Base-by-base conservation (phyloP, 2,329 filamentous ascomycete genomes). In the Paradendryphiella salina region DNA sequence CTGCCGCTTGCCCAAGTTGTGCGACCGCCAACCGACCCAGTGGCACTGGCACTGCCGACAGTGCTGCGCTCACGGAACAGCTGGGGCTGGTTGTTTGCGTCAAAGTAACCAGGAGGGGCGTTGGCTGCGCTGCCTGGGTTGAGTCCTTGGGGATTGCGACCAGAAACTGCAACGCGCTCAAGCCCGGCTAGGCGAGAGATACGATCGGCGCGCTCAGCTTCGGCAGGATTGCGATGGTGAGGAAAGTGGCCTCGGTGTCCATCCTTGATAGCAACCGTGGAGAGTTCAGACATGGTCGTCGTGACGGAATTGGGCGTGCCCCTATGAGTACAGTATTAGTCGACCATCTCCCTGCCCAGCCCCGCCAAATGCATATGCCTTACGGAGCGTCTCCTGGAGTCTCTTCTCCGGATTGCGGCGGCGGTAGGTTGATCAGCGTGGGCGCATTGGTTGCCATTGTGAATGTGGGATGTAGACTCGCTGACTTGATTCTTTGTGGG, bases 191-290 rank as follows among this genome's bases (percentile, higher is more conserved):
- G 85, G 42, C 93, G 91, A 35, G 91, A 96, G 74, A 97, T 96
- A 66, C 93, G 91, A 75, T 96, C 92, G 57, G 90, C 91, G 62
- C 92, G 90, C 74, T 96, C 92, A 57, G 91, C 91, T 66, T 96
- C 92, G 54, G 94, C 85, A 65, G 87, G 93, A 15, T 85, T 73
- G 52, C 82, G 80, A 50, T 79, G 75, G 47, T 85, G 81, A 21
- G 85, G 83, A 21, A 87, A 81, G 69, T 91, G 85, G 57, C 93
- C 93, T 54, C 90, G 89, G 69, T 96, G 90, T 63, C 93, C 93
- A 71, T 97, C 93, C 75, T 96, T 96, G 80, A 96, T 96, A 43
- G 93, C 93, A 10, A 90, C 94, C 14, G 93, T 96, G 13, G 90
- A 96, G 39, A 97, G 82, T 33, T 91, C 87, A 20, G 90, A 96